A percentile compares a stretch with the other conserved stretches of the same genome.
These are phyloP conservation scores for Dothistroma pini DNA, from an alignment of 2,329 filamentous ascomycete genomes.

Conservation along the genomic window DNA sequence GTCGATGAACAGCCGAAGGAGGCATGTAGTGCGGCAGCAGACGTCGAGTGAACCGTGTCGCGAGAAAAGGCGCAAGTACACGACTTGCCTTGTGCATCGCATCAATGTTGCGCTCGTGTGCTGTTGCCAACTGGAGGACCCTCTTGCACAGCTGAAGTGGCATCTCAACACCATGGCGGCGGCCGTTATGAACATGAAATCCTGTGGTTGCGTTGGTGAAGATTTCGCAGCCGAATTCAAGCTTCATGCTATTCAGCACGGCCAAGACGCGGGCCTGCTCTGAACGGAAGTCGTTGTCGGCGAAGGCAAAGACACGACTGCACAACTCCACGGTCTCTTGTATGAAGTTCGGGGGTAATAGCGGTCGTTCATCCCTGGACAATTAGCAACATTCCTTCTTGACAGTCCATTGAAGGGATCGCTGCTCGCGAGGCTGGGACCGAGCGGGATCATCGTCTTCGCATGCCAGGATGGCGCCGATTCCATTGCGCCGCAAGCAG, in stretches of 20 bases:
- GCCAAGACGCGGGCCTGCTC: neutral
- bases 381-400: neutral
- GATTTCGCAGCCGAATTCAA: neutral
- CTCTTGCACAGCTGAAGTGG: conserved; percentile 19
- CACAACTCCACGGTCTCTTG: conserved; percentile 16
- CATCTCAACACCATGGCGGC: conserved; percentile 2
- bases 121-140: conserved; percentile 18
- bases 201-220: conserved; percentile 21
- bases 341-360: neutral
- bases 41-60: neutral
- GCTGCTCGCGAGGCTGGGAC: neutral
- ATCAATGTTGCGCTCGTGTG: conserved; percentile 21
- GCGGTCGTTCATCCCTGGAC: conserved; percentile 4
- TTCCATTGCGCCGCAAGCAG: neutral
- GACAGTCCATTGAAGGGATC: conserved; percentile 4
- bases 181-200: conserved; percentile 25
- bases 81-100: conserved; percentile 13
- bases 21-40: neutral
- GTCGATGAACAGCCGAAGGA: neutral
- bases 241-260: neutral
- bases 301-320: conserved; percentile 11
- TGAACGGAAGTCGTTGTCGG: conserved; percentile 5
- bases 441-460: neutral
- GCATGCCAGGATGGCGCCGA: neutral
- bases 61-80: conserved; percentile 1